Base-by-base conservation (phyloP, 805 yeast genomes). In the Metschnikowia lachancei region DNA sequence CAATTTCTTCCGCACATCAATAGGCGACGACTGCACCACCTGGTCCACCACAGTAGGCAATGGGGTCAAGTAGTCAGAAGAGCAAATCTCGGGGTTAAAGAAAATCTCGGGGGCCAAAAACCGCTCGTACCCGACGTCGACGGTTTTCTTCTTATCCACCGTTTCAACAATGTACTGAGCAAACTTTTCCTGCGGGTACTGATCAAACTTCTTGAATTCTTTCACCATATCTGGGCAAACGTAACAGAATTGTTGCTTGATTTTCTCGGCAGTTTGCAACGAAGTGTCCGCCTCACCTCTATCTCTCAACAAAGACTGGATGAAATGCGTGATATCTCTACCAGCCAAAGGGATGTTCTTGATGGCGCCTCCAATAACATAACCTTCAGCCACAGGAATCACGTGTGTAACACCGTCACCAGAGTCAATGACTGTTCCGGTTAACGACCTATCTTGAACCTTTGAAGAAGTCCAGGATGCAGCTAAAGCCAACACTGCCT, bases 401-500 rank as follows among this genome's bases (percentile, higher is more conserved):
- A 94, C 98, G 66, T 94, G 99, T 11, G 99, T 94, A 3, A 94
- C 99, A 76, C 99, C 99, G 63, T 92, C 99, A 72, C 99, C 99
- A 2, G 95, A 85, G 65, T 94, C 99, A 59, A 94, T 92, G 55
- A 94, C 99, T 0, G 98, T 94, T 67, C 99, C 99, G 7, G 99
- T 94, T 58, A 94, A 76, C 1, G 98, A 89, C 67, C 97, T 82
- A 62, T 92, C 99, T 50, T 83, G 84, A 26, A 90, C 98, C 64
- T 94, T 94, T 14, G 96, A 82, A 12, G 96, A 87, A 4, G 99
- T 92, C 99, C 99, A 94, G 7, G 97, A 89, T 1, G 99, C 99
- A 6, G 99, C 99, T 57, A 94, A 76, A 0, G 99, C 99, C 53
- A 94, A 76, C 33, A 94, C 99, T 0, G 99, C 99, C 73, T 94